Percentiles rank a stretch among this genome's conserved stretches.
Conservation (phyloP, 345 rosid genomes). For the Salix koriyanagi region DNA sequence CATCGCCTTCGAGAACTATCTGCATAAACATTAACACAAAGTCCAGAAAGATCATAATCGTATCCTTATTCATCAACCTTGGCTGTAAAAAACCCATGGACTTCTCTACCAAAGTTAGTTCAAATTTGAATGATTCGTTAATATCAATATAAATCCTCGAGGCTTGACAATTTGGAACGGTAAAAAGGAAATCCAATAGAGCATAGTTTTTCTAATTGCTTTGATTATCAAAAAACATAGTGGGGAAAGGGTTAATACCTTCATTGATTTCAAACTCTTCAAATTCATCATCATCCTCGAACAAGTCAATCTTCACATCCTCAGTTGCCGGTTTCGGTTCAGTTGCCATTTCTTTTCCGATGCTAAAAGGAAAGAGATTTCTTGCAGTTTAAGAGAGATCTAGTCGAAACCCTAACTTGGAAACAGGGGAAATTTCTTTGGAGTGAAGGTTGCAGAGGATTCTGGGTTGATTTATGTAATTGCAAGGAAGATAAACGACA, state of each 20-base stretch:
- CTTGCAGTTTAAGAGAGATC: not conserved
- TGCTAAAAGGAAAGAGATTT: not conserved
- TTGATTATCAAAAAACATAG: not conserved
- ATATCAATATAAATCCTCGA: not conserved
- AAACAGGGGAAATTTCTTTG: not conserved
- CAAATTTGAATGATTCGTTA: not conserved
- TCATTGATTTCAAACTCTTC: constrained; percentile 72
- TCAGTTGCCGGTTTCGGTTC: constrained; percentile 51
- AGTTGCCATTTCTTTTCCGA: constrained; percentile 41
- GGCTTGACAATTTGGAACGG: not conserved
- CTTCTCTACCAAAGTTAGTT: not conserved
- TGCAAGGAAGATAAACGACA: not conserved
- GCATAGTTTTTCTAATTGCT: not conserved
- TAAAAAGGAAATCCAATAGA: not conserved
- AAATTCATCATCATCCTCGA: constrained; percentile 94
- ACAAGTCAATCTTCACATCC: constrained; percentile 78
- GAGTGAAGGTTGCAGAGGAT: not conserved
- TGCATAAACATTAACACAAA: not conserved
- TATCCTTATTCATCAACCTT: not conserved
- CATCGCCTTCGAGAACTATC: not conserved
- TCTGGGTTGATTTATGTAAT: not conserved
- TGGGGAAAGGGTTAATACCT: constrained; percentile 28
- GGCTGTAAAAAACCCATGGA: not conserved
- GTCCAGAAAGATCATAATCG: not conserved
- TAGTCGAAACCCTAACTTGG: not conserved